phyloP scores from a whole-genome alignment of 2,329 filamentous ascomycete genomes.

The Trichoderma guizhouense region DNA sequence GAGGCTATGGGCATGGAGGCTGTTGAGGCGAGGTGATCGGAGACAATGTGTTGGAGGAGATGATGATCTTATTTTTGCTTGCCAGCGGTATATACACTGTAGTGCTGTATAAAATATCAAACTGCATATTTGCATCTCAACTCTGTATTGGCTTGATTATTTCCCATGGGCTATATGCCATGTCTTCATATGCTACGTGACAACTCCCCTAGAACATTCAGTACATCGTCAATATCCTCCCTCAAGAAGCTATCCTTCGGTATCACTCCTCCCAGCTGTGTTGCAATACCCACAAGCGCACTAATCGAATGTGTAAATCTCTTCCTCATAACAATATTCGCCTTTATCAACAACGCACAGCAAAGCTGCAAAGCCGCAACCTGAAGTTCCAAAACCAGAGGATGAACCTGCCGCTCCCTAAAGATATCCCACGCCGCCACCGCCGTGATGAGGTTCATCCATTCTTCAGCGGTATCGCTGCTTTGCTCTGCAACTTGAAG shows the following conservation, averaged over 20 bases:
- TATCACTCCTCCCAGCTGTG: conserved; percentile 37
- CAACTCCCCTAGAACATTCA: conserved; percentile 30
- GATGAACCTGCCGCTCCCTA: conserved; percentile 24
- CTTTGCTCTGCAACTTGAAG: conserved; percentile 50
- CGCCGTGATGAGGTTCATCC: conserved; percentile 54
- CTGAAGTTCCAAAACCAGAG: conserved; percentile 45
- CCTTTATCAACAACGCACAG: conserved; percentile 47
- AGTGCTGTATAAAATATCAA: neutral
- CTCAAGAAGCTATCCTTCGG: conserved; percentile 33
- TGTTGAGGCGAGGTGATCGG: conserved; percentile 18
- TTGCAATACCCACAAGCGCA: conserved; percentile 48
- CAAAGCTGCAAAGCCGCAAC: conserved; percentile 55
- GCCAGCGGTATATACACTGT: neutral
- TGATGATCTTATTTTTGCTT: too few relatives aligned
- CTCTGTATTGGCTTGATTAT: neutral
- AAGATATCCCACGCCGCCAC: conserved; percentile 48
- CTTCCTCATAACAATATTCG: conserved; percentile 44
- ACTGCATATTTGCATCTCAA: neutral
- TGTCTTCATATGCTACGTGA: neutral
- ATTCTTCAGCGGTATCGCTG: conserved; percentile 47
- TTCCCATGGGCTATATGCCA: neutral
- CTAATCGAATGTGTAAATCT: conserved; percentile 51
- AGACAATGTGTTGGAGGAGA: neutral
- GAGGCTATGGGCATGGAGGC: conserved; percentile 19
- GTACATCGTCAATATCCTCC: conserved; percentile 47